A percentile compares a stretch with the other conserved stretches of the same genome.
Conservation (phyloP, 2,329 filamentous ascomycete genomes). For the Alternaria infectoria region DNA sequence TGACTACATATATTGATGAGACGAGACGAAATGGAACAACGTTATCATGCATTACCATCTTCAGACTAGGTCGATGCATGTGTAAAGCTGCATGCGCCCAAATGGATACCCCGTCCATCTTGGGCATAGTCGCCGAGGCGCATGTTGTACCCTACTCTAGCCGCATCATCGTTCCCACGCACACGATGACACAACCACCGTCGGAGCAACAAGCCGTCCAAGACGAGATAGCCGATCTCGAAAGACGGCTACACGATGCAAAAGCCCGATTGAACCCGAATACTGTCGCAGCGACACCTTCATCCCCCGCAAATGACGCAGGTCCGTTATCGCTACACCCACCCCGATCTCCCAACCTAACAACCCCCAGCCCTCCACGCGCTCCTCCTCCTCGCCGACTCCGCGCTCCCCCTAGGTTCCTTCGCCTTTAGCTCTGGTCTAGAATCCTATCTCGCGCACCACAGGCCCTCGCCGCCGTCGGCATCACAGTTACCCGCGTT, state of each 20-base stretch:
- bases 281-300: not conserved
- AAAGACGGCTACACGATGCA: constrained; percentile 57
- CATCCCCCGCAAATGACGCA: constrained; percentile 21
- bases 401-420: constrained; percentile 80
- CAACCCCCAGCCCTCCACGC: constrained; percentile 61
- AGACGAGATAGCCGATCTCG: constrained; percentile 66
- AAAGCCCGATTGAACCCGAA: constrained; percentile 55
- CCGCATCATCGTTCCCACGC: constrained; percentile 15
- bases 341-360: constrained; percentile 1
- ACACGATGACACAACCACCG: constrained; percentile 34
- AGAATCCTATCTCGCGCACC: constrained; percentile 81
- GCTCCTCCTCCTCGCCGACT: constrained; percentile 79
- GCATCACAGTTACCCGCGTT: constrained; percentile 57
- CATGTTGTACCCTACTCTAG: constrained; percentile 9
- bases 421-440: constrained; percentile 86
- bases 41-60: not conserved
- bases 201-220: constrained; percentile 38
- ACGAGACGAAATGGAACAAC: not conserved
- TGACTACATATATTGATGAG: constrained; percentile 12
- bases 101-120: constrained; percentile 10
- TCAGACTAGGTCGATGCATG: not conserved
- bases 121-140: constrained; percentile 29
- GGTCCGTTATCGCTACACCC: constrained; percentile 17
- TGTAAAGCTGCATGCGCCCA: not conserved
- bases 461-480: constrained; percentile 45